Base-by-base conservation (phyloP, 2,329 filamentous ascomycete species). In the Aspergillus floridensis region DNA sequence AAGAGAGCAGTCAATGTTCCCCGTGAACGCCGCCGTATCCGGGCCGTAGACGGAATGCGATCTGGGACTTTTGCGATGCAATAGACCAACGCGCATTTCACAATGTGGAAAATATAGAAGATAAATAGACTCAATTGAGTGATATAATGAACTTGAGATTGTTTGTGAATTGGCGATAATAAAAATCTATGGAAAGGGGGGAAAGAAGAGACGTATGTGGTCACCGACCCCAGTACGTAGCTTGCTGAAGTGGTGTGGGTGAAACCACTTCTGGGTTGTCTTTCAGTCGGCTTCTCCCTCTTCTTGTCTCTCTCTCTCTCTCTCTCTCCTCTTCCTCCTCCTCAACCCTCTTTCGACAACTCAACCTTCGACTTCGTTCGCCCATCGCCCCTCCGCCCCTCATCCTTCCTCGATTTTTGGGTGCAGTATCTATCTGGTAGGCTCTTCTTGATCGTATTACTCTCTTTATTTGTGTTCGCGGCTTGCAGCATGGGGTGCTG, bases 201-300 rank as follows among this genome's bases (percentile, higher is more conserved):
- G 49, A 19, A 44, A 7, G 3, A 35, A n/a, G 8, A 44, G 38
- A 19, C 38, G 38, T 44, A 44, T 6, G 38, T 53, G 61, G 65
- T 62, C 58, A 61, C 59, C 65, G 60, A 65, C 58, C 53, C 59
- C 52, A 58, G 58, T 59, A 35, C 32, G 32, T 35, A 60, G 57
- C 60, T 47, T 12, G 56, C 56, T 72, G 71, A 74, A 44, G 72
- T 71, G 72, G 72, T 74, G 62, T 71, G 73, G 71, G 74, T 76
- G 74, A 76, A 76, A 76, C 74, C 72, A 70, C 38, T 44, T 44
- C 38, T 44, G 38, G 67, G 68, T 59, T 62, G 56, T 56, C 58
- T 57, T 53, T 60, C 59, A 56, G 48, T 44, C 55, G 56, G 62
- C 65, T 54, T 59, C 57, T 58, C 29, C 58, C 58, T 65, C 57